These are phyloP conservation scores for Ogataea minuta DNA, from an alignment of 805 yeast species.

Conservation along the genomic window DNA sequence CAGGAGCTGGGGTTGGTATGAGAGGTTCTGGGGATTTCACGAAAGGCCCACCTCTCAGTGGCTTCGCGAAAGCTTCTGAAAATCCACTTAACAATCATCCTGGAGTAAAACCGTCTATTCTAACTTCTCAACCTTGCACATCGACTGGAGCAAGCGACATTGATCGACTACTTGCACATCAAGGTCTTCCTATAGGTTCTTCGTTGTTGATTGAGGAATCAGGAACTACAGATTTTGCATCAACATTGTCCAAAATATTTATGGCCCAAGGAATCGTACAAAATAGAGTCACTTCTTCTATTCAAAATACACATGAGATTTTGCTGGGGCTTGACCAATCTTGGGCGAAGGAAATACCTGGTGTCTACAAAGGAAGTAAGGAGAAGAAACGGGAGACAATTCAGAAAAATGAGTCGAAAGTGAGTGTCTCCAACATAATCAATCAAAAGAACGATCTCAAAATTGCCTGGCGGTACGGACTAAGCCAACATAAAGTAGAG, in stretches of 20 bases:
- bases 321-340: conserved; percentile 55
- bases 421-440: conserved; percentile 66
- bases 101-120: conserved; percentile 72
- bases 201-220: conserved; percentile 74
- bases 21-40: not conserved
- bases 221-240: conserved; percentile 84
- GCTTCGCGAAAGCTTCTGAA: conserved; percentile 1
- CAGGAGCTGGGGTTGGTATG: conserved; percentile 2
- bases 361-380: conserved; percentile 66
- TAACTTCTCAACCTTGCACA: conserved; percentile 70
- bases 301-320: conserved; percentile 55
- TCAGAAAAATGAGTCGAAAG: conserved; percentile 53
- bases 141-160: conserved; percentile 80
- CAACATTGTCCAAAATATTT: conserved; percentile 65
- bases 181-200: conserved; percentile 80
- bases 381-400: conserved; percentile 64
- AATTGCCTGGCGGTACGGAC: conserved; percentile 81
- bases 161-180: conserved; percentile 73
- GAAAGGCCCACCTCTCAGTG: not conserved
- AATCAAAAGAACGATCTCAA: conserved; percentile 29
- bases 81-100: conserved; percentile 38
- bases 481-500: conserved; percentile 39
- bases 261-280: conserved; percentile 77
- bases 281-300: conserved; percentile 44
- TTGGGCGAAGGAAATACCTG: conserved; percentile 76